Conservation (phyloP, 257 asterid species). For the Craterostigma plantagineum region DNA sequence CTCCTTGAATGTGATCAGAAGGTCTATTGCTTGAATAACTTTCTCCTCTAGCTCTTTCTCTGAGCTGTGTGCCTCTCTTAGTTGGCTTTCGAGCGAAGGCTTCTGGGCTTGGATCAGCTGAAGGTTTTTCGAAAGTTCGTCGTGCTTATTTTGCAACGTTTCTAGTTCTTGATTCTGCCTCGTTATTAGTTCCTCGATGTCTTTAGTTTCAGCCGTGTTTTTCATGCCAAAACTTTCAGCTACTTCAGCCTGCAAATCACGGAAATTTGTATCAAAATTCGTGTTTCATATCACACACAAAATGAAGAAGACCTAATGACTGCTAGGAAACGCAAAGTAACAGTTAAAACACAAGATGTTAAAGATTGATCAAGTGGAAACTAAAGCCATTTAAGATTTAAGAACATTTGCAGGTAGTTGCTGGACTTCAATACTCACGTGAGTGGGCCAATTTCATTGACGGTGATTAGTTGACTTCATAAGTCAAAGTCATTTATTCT, state of each 20-base stretch:
- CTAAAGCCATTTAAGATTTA: too few species aligned
- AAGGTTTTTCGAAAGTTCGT: constrained; percentile 24
- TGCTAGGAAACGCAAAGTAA: too few species aligned
- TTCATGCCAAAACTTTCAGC: constrained; percentile 27
- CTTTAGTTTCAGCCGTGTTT: constrained; percentile 25
- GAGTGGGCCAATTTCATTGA: too few species aligned
- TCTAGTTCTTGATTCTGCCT: constrained; percentile 41
- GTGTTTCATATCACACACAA: too few species aligned
- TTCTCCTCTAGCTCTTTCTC: constrained; percentile 84
- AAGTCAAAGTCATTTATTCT: too few species aligned
- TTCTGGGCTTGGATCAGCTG: constrained; percentile 30
- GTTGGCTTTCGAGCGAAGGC: constrained; percentile 42
- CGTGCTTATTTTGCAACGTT: constrained; percentile 24
- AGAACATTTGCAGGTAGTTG: too few species aligned
- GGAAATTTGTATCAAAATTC: background rate
- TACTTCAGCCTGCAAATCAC: constrained; percentile 40
- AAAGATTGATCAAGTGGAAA: too few species aligned
- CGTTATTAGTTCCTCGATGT: constrained; percentile 32
- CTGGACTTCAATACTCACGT: too few species aligned
- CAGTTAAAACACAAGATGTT: too few species aligned
- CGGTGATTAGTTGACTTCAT: too few species aligned
- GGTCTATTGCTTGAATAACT: constrained; percentile 76
- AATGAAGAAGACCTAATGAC: too few species aligned
- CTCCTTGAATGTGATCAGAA: constrained; percentile 50
- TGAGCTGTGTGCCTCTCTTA: constrained; percentile 25